Conservation (phyloP, 169 alveolate species). For the Cryptosporidium ryanae region DNA sequence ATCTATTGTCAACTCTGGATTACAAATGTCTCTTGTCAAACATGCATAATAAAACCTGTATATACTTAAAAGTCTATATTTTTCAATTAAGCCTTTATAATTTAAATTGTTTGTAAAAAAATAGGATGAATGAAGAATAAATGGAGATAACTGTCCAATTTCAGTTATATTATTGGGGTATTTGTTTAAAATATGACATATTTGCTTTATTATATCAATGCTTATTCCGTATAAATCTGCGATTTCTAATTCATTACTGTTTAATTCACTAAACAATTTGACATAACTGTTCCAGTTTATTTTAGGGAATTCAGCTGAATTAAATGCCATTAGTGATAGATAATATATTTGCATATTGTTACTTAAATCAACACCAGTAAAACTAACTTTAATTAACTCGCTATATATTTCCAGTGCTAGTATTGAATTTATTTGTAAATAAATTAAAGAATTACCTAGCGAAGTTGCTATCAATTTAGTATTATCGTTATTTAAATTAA, state of each 20-base stretch:
- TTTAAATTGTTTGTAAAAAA: constrained; percentile 13
- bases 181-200: background rate
- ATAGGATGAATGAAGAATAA: constrained; percentile 28
- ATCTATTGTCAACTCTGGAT: constrained; percentile 35
- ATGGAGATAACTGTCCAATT: constrained; percentile 36
- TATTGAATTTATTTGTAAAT: constrained; percentile 12
- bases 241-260: constrained; percentile 15
- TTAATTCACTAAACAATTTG: constrained; percentile 16
- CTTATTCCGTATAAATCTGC: constrained; percentile 51
- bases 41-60: constrained; percentile 62
- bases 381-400: constrained; percentile 27
- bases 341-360: constrained; percentile 27
- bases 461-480: background rate
- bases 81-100: constrained; percentile 54
- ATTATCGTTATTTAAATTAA: background rate
- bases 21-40: constrained; percentile 40
- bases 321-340: constrained; percentile 6
- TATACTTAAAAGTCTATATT: constrained; percentile 26
- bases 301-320: background rate
- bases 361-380: constrained; percentile 33
- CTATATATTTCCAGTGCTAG: constrained; percentile 41
- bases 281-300: constrained; percentile 55
- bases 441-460: constrained; percentile 15
- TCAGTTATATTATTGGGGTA: constrained; percentile 6
- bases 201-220: constrained; percentile 12